Evolutionary conservation across 306 rosid species (phyloP), one percentile per base, ranked within the genome.

Genomic region (Argentina anserina): DNA sequence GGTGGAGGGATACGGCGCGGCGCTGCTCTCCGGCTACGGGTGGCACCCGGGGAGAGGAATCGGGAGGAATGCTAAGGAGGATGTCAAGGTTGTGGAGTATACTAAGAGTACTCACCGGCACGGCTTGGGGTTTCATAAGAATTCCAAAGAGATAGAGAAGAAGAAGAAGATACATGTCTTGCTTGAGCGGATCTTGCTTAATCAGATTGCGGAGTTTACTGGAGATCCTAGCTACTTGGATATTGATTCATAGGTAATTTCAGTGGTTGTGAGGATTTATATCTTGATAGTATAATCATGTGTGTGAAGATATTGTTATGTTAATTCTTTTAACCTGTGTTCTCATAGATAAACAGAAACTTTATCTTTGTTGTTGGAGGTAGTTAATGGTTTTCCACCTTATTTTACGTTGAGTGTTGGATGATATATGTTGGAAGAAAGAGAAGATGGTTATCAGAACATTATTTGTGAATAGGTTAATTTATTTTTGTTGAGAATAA

Each of bases 1-100:
- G 0, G 96, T 94, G 2, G 98, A 94, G 82, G 91, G 91, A 0
- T 94, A 80, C 36, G 97, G 85, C 17, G 87, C 86, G 0, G 97
- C 98, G 12, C 50, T 94, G 67, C 93, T 94, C 3, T 79, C 88
- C 1, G 97, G 98, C 7, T 94, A 89, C 53, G 98, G 98, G 3
- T 94, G 98, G 98, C 61, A 63, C 6, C 81, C 90, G 70, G 97
- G 98, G 15, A 84, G 82, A 79, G 98, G 97, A 5, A 91, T 94
- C 11, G 98, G 97, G 11, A 86, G 67, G 77, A 91, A 91, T 36
- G 76, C 95, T 0, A 85, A 83, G 73, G 95, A 84, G 76, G 96
- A 94, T 69, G 85, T 85, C 1, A 87, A 91, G 70, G 81, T 89
- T 47, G 76, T 75, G 39, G 78, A 86, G 84, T 83, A 78, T 34